A percentile compares a stretch with the other conserved stretches of the same genome.
Evolutionary conservation across 2,329 filamentous ascomycete genomes (phyloP).

Genomic region (Apiospora pterosperma): DNA sequence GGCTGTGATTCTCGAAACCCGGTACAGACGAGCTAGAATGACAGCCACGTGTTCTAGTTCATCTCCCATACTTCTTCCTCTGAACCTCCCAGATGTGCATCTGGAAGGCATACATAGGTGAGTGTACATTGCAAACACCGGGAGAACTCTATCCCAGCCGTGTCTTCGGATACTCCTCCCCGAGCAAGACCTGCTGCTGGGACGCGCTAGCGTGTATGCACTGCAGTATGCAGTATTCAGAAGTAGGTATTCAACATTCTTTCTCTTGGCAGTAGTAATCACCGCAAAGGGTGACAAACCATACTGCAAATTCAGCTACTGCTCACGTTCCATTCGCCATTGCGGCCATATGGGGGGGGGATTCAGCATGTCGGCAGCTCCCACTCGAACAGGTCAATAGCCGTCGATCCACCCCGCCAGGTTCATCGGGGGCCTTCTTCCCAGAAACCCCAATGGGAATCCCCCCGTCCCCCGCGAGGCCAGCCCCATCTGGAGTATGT

Average conservation of each 20-base stretch:
- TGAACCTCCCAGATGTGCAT: neutral
- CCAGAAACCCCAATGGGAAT: neutral
- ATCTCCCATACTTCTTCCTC: neutral
- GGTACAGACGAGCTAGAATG: neutral
- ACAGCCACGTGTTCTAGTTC: neutral
- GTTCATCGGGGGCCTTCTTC: neutral
- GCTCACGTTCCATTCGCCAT: neutral
- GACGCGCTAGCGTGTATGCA: neutral
- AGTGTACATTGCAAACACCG: neutral
- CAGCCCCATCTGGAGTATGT: neutral
- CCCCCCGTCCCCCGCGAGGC: no score
- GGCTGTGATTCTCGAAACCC: neutral
- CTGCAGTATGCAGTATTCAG: conserved; percentile 1
- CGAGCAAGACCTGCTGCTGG: neutral
- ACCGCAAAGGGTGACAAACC: neutral
- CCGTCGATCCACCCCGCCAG: neutral
- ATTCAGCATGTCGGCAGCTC: neutral
- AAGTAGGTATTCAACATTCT: neutral
- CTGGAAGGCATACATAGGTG: neutral
- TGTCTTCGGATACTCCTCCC: neutral
- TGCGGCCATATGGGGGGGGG: neutral
- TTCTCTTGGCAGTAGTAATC: neutral
- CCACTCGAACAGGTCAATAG: neutral
- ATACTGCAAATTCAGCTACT: neutral
- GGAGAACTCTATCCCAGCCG: neutral